Percentiles rank a stretch among this genome's conserved stretches.
Conservation (phyloP, 2,329 filamentous ascomycete species). For the Curvularia verruculosa region DNA sequence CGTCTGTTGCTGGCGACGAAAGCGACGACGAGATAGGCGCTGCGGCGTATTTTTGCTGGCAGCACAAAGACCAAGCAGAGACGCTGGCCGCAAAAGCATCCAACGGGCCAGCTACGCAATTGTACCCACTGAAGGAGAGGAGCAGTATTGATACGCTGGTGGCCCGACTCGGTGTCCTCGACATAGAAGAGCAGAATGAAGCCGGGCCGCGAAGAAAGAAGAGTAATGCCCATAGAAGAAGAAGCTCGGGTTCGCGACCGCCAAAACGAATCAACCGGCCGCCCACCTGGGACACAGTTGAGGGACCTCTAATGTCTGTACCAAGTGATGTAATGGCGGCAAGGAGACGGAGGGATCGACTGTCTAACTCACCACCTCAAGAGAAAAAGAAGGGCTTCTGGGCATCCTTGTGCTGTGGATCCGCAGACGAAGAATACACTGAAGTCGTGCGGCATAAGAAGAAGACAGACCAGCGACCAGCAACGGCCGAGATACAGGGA, state of each 20-base stretch:
- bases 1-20: conserved; percentile 45
- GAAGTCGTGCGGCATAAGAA: conserved; percentile 53
- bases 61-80: conserved; percentile 86
- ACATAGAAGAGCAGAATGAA: conserved; percentile 58
- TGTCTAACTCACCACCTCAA: conserved; percentile 25
- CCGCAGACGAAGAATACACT: conserved; percentile 42
- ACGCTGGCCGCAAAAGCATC: conserved; percentile 34
- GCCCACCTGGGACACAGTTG: conserved; percentile 53
- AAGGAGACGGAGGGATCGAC: conserved; percentile 27
- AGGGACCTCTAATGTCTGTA: conserved; percentile 54
- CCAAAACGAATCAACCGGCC: conserved; percentile 45
- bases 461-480: conserved; percentile 25
- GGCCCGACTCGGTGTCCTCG: conserved; percentile 76
- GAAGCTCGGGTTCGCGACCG: conserved; percentile 23
- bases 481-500: conserved; percentile 7
- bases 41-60: conserved; percentile 81
- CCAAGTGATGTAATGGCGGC: conserved; percentile 48
- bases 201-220: conserved; percentile 46
- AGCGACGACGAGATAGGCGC: conserved; percentile 63
- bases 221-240: conserved; percentile 26
- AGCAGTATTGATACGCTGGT: conserved; percentile 88
- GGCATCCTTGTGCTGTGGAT: conserved; percentile 52
- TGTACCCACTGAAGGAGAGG: conserved; percentile 66
- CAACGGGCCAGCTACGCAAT: conserved; percentile 46
- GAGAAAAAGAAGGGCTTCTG: conserved; percentile 49